Base-by-base conservation (phyloP, 352 stramenopile species). In the Globisporangium splendens region DNA sequence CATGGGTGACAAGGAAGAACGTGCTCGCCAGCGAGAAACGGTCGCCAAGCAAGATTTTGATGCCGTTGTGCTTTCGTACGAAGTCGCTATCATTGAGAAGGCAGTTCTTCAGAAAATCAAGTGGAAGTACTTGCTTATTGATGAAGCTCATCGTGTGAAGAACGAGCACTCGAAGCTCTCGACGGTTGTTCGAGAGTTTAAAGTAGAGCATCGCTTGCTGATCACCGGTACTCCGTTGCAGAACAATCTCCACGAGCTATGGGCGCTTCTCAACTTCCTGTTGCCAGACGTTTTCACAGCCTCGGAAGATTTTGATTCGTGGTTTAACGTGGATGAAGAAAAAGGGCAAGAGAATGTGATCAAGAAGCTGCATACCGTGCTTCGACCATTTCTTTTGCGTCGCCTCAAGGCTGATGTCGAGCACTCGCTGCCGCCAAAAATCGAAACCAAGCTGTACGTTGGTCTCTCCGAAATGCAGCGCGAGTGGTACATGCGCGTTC, bases 211-310 rank as follows among this genome's bases (percentile, higher is more conserved):
- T 65, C 97, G 90, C 13, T 75, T 97, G 61, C 70, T 98, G 22
- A 97, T 98, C 68, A 99, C 97, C 0, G 98, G 98, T 56, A 99
- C 98, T 24, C 98, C 98, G 39, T 71, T 99, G 44, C 97, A 99
- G 76, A 99, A 99, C 79, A 99, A 99, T 68, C 79, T 99, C 49
- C 97, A 99, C 67, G 97, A 99, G 77, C 81, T 99, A 3, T 99
- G 98, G 98, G 97, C 98, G 18, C 72, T 99, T 61, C 79, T 99
- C n/a, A 99, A 99, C 79, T 99, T 99, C 72, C 79, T 99, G 42
- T 84, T 99, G 52, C 88, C 81, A 0, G 77, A 79, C 47, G 75
- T 92, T 35, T 99, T 99, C 71, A 95, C 86, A 1, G 97, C 95
- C 54, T 80, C 95, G 11, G 97, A 99, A 20, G 95, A 98, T 63